Base-by-base conservation (phyloP, 495 filamentous ascomycete genomes). In the Aspergillus panamensis region DNA sequence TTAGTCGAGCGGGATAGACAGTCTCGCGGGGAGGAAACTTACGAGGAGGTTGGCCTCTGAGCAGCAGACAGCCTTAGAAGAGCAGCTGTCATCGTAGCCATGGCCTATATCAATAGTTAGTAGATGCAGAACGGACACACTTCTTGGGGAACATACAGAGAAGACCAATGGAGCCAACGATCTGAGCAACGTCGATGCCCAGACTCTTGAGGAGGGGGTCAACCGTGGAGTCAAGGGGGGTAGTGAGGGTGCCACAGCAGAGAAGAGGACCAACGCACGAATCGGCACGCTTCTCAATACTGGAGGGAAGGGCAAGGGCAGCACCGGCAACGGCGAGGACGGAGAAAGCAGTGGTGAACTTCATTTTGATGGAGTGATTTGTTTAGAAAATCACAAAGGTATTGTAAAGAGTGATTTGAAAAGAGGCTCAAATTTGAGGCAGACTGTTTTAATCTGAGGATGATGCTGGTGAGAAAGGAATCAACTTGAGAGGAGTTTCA, bases 181-280 rank as follows among this genome's bases (percentile, higher is more conserved):
- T 77, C 10, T 91, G 83, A 5, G 92, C 90, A 3, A 89, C 90
- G 69, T 93, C 85, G 48, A 97, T 85, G 1, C 88, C 89, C 51
- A 84, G 85, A 62, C 86, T 84, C 66, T 86, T 84, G 47, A 98
- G 69, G 60, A 92, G 88, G 3, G 83, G 81, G 57, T 94, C 96
- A 45, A 97, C 88, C 20, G 61, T 48, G 48, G 56, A 57, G 57
- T 75, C 73, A 17, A 72, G 58, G 31, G 72, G 69, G 45, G 72
- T 75, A 32, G 66, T 67, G 13, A 75, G 63, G 10, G 57, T 56
- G 13, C 66, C 63, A 33, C 70, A 75, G 67, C 72, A 75, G 31
- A 72, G 64, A 8, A 66, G 48, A 17, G 65, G 48, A n/a, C 16
- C 58, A 51, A 75, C 40, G 42, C 72, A 73, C 3, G 59, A 53